Evolutionary conservation across 2,329 filamentous ascomycete genomes (phyloP).

Genomic region (Pleomassaria siparia): DNA sequence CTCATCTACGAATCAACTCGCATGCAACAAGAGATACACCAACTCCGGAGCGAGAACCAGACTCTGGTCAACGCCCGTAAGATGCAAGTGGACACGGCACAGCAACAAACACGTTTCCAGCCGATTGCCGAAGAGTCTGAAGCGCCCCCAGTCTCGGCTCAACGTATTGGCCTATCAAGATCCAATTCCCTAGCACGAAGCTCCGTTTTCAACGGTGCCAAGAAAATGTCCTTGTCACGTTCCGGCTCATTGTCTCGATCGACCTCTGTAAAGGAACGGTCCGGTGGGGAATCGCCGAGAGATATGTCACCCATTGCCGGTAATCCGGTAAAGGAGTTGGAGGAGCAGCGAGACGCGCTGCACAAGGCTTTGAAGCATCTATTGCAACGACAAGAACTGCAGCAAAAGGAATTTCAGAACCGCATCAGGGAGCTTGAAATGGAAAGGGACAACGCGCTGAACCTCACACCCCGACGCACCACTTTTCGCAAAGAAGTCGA

Average conservation of each 20-base stretch:
- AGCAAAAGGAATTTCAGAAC: slow-evolving; percentile 81
- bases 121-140: slow-evolving; percentile 63
- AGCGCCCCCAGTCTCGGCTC: slow-evolving; percentile 29
- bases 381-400: slow-evolving; percentile 80
- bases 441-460: slow-evolving; percentile 74
- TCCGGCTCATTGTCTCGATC: slow-evolving; percentile 50
- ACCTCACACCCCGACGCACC: slow-evolving; percentile 68
- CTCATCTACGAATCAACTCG: slow-evolving; percentile 78
- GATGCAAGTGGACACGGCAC: slow-evolving; percentile 50
- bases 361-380: slow-evolving; percentile 84
- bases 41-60: slow-evolving; percentile 68
- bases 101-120: slow-evolving; percentile 54
- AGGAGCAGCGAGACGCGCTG: slow-evolving; percentile 88
- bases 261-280: slow-evolving; percentile 44
- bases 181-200: slow-evolving; percentile 68
- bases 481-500: slow-evolving; percentile 84
- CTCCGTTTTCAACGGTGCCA: slow-evolving; percentile 45
- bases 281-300: slow-evolving; percentile 60
- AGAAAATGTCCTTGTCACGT: slow-evolving; percentile 18
- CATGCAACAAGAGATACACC: slow-evolving; percentile 73
- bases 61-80: slow-evolving; percentile 53
- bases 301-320: slow-evolving; percentile 23
- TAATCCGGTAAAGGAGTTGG: slow-evolving; percentile 75
- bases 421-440: slow-evolving; percentile 73
- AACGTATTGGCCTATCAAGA: slow-evolving; percentile 57